Evolutionary conservation across 73 alveolate species (phyloP).

Genomic region (Durusdinium trenchii): DNA sequence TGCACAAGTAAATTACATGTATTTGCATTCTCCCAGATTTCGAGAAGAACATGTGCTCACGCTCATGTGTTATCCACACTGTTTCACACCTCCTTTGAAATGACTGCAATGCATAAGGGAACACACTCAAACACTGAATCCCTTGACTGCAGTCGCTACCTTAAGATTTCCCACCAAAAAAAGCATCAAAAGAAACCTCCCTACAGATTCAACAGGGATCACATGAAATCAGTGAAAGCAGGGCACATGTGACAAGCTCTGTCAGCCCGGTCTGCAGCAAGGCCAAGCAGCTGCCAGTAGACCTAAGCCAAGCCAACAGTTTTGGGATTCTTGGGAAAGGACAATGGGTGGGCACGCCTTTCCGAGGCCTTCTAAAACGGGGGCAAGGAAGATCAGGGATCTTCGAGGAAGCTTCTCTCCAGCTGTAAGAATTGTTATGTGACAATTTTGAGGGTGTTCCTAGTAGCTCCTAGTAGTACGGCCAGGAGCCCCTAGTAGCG

Average conservation of each 20-base stretch:
- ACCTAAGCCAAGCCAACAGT: neutral
- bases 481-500: no score
- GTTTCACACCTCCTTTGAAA: neutral
- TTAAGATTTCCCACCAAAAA: neutral
- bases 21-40: no score
- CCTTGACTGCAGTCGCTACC: neutral
- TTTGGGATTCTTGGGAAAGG: neutral
- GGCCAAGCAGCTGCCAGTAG: conserved; percentile 94
- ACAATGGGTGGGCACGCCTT: no score
- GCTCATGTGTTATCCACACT: neutral
- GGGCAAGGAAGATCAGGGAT: no score
- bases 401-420: no score
- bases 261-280: conserved; percentile 78
- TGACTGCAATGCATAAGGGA: neutral
- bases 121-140: neutral
- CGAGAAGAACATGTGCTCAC: no score
- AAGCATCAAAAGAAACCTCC: neutral
- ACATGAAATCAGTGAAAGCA: no score
- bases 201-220: neutral
- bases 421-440: no score
- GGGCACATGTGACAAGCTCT: conserved; percentile 70
- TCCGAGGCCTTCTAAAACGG: no score
- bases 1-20: neutral
- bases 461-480: no score
- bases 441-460: no score